These are phyloP conservation scores for Pholiota adiposa DNA, from an alignment of 1,284 basidiomycete species.

Conservation along the genomic window DNA sequence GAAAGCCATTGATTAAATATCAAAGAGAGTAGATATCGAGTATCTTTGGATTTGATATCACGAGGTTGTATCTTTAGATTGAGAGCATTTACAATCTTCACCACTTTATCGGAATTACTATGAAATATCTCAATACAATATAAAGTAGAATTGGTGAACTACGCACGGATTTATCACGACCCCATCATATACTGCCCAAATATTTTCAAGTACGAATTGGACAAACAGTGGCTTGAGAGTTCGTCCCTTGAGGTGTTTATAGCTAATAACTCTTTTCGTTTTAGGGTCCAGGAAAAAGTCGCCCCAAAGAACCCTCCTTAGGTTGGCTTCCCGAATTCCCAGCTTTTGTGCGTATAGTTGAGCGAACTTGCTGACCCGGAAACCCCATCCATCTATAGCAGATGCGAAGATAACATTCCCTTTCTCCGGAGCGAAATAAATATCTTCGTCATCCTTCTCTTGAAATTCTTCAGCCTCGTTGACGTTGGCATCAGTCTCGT, in stretches of 20 bases:
- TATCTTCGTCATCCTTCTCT: slow-evolving; percentile 96
- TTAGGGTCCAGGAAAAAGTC: slow-evolving; percentile 98
- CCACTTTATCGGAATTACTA: slow-evolving; percentile 87
- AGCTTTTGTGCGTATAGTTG: slow-evolving; percentile 92
- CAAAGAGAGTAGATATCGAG: slow-evolving; percentile 79
- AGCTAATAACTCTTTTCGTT: slow-evolving; percentile 90
- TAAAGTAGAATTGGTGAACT: slow-evolving; percentile 42
- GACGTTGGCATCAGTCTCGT: slow-evolving; percentile 62
- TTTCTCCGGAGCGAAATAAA: slow-evolving; percentile 95
- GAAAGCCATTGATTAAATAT: slow-evolving; percentile 98
- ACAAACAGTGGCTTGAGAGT: slow-evolving; percentile 97
- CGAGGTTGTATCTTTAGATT: slow-evolving; percentile 86
- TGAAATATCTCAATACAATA: slow-evolving; percentile 6
- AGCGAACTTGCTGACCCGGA: slow-evolving; percentile 93
- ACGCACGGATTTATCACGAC: slow-evolving; percentile 87
- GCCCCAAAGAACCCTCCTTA: slow-evolving; percentile 93
- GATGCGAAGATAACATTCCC: slow-evolving; percentile 98
- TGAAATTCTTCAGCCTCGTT: slow-evolving; percentile 72
- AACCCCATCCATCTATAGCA: slow-evolving; percentile 98
- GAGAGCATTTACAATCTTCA: slow-evolving; percentile 88
- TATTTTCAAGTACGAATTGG: slow-evolving; percentile 96
- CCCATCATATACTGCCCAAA: slow-evolving; percentile 96
- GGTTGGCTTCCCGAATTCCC: slow-evolving; percentile 87
- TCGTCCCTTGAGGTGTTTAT: slow-evolving; percentile 88
- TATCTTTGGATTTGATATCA: slow-evolving; percentile 93